Evolutionary conservation across 768 basidiomycete genomes (phyloP).

Genomic region (Pleurotus giganteus): DNA sequence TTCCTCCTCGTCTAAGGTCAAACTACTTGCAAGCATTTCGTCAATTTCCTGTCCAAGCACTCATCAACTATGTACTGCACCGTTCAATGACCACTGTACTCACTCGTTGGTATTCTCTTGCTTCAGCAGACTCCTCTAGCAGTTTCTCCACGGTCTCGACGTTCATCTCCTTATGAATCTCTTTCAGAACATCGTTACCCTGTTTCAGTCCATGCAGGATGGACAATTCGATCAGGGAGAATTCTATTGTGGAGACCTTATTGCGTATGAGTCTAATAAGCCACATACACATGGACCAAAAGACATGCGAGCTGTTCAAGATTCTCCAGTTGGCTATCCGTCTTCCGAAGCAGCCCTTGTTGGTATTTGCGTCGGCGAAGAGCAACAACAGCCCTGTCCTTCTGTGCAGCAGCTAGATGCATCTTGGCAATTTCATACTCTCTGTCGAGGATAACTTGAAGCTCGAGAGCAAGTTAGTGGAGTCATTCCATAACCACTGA

Average conservation of each 20-base stretch:
- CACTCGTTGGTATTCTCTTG: conserved; percentile 87
- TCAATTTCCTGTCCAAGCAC: conserved; percentile 92
- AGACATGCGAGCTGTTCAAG: conserved; percentile 80
- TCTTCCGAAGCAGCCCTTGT: conserved; percentile 81
- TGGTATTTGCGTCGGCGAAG: conserved; percentile 93
- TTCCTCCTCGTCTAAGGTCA: conserved; percentile 91
- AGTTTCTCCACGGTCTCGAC: conserved; percentile 91
- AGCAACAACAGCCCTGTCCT: conserved; percentile 84
- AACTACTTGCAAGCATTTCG: conserved; percentile 76
- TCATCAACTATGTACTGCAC: no score
- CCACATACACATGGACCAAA: not conserved
- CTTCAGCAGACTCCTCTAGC: conserved; percentile 90
- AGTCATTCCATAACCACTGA: not conserved
- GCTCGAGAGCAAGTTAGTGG: conserved; percentile 41
- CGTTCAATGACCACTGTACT: no score
- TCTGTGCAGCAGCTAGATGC: conserved; percentile 78
- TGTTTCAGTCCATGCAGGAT: conserved; percentile 91
- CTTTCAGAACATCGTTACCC: conserved; percentile 89
- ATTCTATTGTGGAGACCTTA: conserved; percentile 95
- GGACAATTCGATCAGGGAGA: conserved; percentile 90
- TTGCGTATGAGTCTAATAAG: not conserved
- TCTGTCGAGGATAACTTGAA: conserved; percentile 81
- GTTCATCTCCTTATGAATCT: conserved; percentile 93
- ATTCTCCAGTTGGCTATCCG: conserved; percentile 85
- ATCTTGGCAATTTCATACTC: conserved; percentile 88